These are phyloP conservation scores for Leishmania arabica DNA, from an alignment of 208 protist species.

Conservation along the genomic window DNA sequence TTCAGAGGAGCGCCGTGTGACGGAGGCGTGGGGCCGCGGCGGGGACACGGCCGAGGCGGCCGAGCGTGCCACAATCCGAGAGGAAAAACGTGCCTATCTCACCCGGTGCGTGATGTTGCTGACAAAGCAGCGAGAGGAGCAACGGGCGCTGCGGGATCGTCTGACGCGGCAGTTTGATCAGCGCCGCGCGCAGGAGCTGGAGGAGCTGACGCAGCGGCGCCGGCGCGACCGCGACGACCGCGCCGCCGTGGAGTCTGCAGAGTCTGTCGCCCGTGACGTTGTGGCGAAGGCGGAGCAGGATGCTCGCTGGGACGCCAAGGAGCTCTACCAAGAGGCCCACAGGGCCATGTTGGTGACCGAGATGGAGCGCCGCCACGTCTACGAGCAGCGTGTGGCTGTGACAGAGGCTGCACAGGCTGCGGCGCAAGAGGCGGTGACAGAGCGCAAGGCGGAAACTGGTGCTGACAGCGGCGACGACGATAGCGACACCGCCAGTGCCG, in stretches of 20 bases:
- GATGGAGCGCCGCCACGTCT: constrained; percentile 36
- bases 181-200: constrained; percentile 58
- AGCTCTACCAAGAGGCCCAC: constrained; percentile 29
- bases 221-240: constrained; percentile 40
- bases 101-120: constrained; percentile 75
- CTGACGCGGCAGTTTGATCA: constrained; percentile 71
- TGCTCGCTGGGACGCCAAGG: constrained; percentile 37
- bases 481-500: constrained; percentile 3
- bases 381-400: constrained; percentile 51
- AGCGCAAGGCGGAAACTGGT: constrained; percentile 1
- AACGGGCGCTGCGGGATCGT: constrained; percentile 69
- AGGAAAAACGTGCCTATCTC: constrained; percentile 84
- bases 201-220: constrained; percentile 47
- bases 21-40: constrained; percentile 81
- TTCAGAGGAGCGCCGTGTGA: constrained; percentile 78
- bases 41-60: constrained; percentile 68
- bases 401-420: constrained; percentile 28
- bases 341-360: constrained; percentile 23
- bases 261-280: constrained; percentile 30
- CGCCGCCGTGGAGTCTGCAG: constrained; percentile 31
- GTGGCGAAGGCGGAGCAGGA: constrained; percentile 48
- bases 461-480: background rate
- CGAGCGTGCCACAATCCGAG: constrained; percentile 72
- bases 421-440: constrained; percentile 20
- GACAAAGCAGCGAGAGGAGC: constrained; percentile 73